phyloP scores from a whole-genome alignment of 345 rosid genomes.

The Hevea brasiliensis region DNA sequence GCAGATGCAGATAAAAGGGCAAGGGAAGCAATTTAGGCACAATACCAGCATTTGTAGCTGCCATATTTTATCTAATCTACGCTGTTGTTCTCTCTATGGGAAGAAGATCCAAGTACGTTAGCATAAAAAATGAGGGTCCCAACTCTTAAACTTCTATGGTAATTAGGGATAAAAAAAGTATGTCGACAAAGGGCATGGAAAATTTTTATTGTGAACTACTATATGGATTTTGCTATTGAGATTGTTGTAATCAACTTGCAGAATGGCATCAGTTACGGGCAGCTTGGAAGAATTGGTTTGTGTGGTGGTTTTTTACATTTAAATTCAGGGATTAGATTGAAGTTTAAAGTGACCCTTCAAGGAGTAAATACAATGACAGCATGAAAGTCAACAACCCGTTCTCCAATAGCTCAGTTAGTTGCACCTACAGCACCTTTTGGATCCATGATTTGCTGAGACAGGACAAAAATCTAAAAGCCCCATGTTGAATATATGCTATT shows the following conservation, averaged over 20 bases:
- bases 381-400: too few species aligned
- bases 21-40: too few species aligned
- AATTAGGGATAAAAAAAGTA: not conserved
- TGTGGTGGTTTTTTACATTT: not conserved
- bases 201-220: too few species aligned
- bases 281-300: not conserved
- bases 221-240: not conserved
- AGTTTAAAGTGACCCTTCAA: too few species aligned
- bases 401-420: too few species aligned
- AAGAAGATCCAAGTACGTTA: not conserved
- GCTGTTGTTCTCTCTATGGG: not conserved
- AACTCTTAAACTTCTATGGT: not conserved
- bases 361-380: too few species aligned
- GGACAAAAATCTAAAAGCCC: too few species aligned
- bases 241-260: slow-evolving; percentile 1
- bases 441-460: too few species aligned
- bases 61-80: not conserved
- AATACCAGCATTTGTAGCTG: not conserved
- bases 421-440: too few species aligned
- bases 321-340: too few species aligned
- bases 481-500: too few species aligned
- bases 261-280: not conserved
- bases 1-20: not conserved
- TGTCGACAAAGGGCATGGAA: not conserved
- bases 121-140: not conserved